Evolutionary conservation across 768 basidiomycete genomes (phyloP).

Genomic region (Termitomyces sp.): DNA sequence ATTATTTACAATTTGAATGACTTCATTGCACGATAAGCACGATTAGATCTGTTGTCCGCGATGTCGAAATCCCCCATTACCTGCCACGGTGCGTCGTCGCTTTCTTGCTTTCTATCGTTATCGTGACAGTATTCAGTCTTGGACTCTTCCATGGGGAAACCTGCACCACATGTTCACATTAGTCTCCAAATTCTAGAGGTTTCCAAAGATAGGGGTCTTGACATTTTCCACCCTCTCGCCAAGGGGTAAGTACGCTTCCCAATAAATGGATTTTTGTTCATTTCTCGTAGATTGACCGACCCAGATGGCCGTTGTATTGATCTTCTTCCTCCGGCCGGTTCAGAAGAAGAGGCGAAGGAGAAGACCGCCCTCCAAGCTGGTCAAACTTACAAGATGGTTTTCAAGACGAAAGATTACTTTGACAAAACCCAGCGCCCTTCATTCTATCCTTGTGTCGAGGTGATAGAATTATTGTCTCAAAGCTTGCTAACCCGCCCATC

Average conservation of each 20-base stretch:
- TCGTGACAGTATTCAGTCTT: slow-evolving; percentile 49
- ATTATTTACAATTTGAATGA: neutral
- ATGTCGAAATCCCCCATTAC: slow-evolving; percentile 80
- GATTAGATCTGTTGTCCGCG: slow-evolving; percentile 5
- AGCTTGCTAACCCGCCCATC: neutral
- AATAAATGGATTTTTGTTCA: slow-evolving; percentile 5
- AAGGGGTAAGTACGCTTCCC: slow-evolving; percentile 46
- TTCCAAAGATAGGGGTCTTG: slow-evolving; percentile 26
- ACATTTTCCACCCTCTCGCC: slow-evolving; percentile 50
- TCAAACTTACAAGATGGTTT: slow-evolving; percentile 74
- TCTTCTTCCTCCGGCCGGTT: slow-evolving; percentile 56
- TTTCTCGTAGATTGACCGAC: slow-evolving; percentile 58
- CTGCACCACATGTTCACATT: slow-evolving; percentile 67
- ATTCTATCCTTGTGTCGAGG: slow-evolving; percentile 93
- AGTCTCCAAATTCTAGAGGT: slow-evolving; percentile 49
- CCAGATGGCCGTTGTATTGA: slow-evolving; percentile 77
- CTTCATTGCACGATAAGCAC: neutral
- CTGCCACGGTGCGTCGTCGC: slow-evolving; percentile 62
- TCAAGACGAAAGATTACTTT: slow-evolving; percentile 83
- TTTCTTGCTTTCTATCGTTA: neutral
- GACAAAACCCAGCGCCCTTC: slow-evolving; percentile 53
- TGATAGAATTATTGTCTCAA: neutral
- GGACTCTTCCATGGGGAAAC: slow-evolving; percentile 79
- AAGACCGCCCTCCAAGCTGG: slow-evolving; percentile 49
- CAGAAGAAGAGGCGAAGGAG: slow-evolving; percentile 36